Percentiles rank a stretch among this genome's conserved stretches.
Conservation (phyloP, 768 basidiomycete genomes). For the Lactarius deliciosus region DNA sequence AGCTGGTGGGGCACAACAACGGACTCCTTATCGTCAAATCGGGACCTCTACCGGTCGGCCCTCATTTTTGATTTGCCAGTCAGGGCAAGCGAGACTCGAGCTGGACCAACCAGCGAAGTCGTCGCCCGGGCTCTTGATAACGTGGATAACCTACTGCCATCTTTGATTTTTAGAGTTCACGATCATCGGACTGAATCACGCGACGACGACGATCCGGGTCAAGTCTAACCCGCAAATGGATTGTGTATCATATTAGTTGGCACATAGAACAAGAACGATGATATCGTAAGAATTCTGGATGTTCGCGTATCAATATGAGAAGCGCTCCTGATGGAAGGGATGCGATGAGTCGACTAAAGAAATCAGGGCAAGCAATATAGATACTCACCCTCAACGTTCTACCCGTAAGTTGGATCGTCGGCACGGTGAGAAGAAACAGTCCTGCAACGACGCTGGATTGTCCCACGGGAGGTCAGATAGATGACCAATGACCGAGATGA, state of each 20-base stretch:
- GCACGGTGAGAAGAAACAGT: slow-evolving; percentile 52
- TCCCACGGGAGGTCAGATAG: background rate
- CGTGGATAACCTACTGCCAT: background rate
- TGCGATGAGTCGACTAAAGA: background rate
- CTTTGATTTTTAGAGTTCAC: background rate
- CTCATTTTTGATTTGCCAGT: background rate
- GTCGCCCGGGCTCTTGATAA: background rate
- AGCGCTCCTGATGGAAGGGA: slow-evolving; percentile 10
- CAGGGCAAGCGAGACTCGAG: background rate
- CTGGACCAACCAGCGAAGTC: background rate
- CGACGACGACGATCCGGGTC: background rate
- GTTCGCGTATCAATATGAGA: slow-evolving; percentile 8
- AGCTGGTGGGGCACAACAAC: background rate
- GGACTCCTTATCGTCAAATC: background rate
- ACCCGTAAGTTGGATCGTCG: slow-evolving; percentile 52
- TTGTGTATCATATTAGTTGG: background rate
- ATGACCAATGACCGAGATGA: background rate
- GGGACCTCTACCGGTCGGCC: background rate
- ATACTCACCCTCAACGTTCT: slow-evolving; percentile 44
- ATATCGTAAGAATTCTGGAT: background rate
- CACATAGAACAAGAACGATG: background rate
- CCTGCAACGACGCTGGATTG: slow-evolving; percentile 46
- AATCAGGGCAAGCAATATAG: slow-evolving; percentile 13
- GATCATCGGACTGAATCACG: background rate
- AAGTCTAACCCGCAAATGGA: background rate